Base-by-base conservation (phyloP, 805 yeast genomes). In the Saccharomycopsis fermentans region DNA sequence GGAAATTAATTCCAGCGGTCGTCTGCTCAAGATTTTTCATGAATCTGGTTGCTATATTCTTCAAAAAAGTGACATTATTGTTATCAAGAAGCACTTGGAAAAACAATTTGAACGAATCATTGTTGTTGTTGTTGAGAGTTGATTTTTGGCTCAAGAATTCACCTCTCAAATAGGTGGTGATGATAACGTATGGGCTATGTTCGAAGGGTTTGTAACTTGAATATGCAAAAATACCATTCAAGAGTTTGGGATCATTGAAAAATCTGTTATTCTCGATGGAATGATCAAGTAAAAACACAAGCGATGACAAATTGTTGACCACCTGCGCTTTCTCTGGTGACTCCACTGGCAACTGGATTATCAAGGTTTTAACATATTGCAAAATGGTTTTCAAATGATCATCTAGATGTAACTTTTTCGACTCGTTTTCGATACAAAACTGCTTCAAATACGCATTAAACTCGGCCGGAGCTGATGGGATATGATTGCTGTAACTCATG, bases 141-240 rank as follows among this genome's bases (percentile, higher is more conserved):
- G 58, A 54, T 37, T 56, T 53, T 48, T 56, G 55, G 8, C n/a
- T 39, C 19, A 61, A 55, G 32, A 61, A 59, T 16, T 58, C 58
- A n/a, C 63, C 63, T 47, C 60, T 27, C 6, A 61, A 39, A 36
- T 56, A 61, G 9, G 54, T 47, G 11, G 52, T 52, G 8, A 57
- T n/a, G 2, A 61, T 52, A n/a, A 56, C 52, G 48, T 24, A 56
- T 4, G 59, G 53, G 2, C 51, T 16, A n/a, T 50, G 37, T 11
- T 58, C 59, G 21, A 34, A 39, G 3, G 55, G 52, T 14, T 58
- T 21, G 16, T 26, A n/a, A 6, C 32, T 52, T 17, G 57, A 47
- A 37, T 53, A 59, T 16, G 40, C 32, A 19, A 61, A 27, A 5
- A 61, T n/a, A 6, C 21, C 26, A 11, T 24, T 27, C 21, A 58